Evolutionary conservation across 176 grass and related monocot species (phyloP).

Genomic region (Guadua angustifolia): DNA sequence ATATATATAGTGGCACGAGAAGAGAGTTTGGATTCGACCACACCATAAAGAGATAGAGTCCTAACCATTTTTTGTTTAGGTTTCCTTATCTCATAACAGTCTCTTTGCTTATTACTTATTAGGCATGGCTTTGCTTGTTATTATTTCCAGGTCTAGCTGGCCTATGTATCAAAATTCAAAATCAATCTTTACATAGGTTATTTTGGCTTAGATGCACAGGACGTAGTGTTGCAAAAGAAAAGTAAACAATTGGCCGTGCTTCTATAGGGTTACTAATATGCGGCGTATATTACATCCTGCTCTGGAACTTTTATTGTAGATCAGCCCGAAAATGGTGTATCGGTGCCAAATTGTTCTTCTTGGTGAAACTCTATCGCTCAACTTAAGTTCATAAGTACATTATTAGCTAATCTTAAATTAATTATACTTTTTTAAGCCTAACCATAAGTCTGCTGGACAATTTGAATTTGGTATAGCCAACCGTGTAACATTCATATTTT

Average conservation of each 20-base stretch:
- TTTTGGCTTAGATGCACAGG: background rate
- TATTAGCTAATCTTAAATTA: background rate
- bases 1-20: too few relatives aligned
- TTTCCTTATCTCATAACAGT: too few relatives aligned
- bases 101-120: background rate
- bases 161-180: background rate
- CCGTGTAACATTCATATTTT: background rate
- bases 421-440: background rate
- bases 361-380: background rate
- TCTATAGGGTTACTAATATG: background rate
- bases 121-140: background rate
- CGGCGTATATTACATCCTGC: too few relatives aligned
- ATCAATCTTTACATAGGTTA: background rate
- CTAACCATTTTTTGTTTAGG: too few relatives aligned
- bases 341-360: background rate
- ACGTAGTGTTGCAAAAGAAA: background rate
- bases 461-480: background rate
- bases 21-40: too few relatives aligned
- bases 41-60: too few relatives aligned
- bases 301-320: background rate
- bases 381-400: background rate
- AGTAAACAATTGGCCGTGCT: background rate
- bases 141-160: background rate
- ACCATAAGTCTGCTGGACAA: background rate
- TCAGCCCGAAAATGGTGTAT: background rate